Conservation (phyloP, 2,329 filamentous ascomycete species). For the Aspergillus sp. region DNA sequence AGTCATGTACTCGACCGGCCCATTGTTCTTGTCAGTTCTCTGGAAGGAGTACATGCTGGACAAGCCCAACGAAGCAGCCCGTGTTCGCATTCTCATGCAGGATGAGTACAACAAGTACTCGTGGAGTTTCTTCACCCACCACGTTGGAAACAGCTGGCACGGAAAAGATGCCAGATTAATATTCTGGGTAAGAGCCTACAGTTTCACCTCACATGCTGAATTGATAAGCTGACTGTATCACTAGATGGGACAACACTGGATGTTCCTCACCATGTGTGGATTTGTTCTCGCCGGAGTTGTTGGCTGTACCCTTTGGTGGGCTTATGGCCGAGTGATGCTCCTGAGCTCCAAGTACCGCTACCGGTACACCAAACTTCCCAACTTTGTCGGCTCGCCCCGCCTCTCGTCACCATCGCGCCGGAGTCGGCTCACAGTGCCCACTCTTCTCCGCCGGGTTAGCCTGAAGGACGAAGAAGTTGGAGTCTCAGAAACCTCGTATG, state of each 20-base stretch:
- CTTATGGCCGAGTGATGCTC: slow-evolving; percentile 45
- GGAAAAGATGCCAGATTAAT: slow-evolving; percentile 59
- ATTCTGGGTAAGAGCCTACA: slow-evolving; percentile 50
- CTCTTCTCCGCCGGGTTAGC: slow-evolving; percentile 32
- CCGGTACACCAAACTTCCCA: slow-evolving; percentile 30
- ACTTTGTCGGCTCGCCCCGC: slow-evolving; percentile 19
- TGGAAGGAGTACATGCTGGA: slow-evolving; percentile 67
- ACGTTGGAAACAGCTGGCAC: slow-evolving; percentile 63
- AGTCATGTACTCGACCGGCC: slow-evolving; percentile 74
- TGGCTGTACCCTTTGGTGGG: slow-evolving; percentile 46
- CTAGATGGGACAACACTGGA: slow-evolving; percentile 53
- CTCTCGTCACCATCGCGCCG: slow-evolving; percentile 26
- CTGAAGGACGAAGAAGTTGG: slow-evolving; percentile 37
- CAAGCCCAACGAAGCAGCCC: slow-evolving; percentile 39
- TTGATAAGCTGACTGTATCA: slow-evolving; percentile 1
- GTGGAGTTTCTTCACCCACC: slow-evolving; percentile 69
- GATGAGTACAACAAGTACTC: slow-evolving; percentile 64
- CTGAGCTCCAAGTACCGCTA: slow-evolving; percentile 36
- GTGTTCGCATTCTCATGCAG: slow-evolving; percentile 64
- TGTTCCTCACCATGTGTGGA: slow-evolving; percentile 49
- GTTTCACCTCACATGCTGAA: not conserved
- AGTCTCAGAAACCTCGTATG: slow-evolving; percentile 33
- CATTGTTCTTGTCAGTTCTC: slow-evolving; percentile 69
- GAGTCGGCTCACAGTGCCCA: slow-evolving; percentile 29
- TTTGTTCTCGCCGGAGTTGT: slow-evolving; percentile 46